Conservation (phyloP, 2,329 filamentous ascomycete genomes). For the Colletotrichum tanaceti region DNA sequence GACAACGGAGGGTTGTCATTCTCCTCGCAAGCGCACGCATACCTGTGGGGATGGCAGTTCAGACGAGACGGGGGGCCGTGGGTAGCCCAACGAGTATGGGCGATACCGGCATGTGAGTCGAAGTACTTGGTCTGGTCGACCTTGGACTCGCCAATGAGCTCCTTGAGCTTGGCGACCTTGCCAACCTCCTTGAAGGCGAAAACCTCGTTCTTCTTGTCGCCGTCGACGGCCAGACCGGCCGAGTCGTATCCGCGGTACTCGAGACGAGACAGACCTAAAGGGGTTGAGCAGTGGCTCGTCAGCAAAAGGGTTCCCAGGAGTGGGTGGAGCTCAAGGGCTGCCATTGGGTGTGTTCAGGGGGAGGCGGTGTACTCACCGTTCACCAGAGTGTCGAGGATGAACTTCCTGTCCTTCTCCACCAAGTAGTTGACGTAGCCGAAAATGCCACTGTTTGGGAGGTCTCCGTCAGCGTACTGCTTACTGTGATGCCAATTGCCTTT, state of each 20-base stretch:
- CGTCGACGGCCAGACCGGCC: conserved; percentile 93
- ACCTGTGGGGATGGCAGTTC: conserved; percentile 99
- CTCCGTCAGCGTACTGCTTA: conserved; percentile 42
- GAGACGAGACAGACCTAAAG: conserved; percentile 86
- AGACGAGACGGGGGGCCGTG: conserved; percentile 92
- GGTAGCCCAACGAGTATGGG: conserved; percentile 98
- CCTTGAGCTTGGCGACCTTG: conserved; percentile 96
- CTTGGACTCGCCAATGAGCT: conserved; percentile 86
- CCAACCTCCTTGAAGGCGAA: conserved; percentile 98
- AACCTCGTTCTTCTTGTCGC: conserved; percentile 98
- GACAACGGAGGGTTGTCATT: conserved; percentile 21
- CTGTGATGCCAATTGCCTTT: conserved; percentile 21
- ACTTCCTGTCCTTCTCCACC: conserved; percentile 98
- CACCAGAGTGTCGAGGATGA: conserved; percentile 94
- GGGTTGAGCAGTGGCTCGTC: conserved; percentile 43
- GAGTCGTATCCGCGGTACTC: conserved; percentile 99
- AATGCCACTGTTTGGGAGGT: conserved; percentile 74
- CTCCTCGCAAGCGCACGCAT: conserved; percentile 51
- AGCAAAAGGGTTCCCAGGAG: conserved; percentile 43
- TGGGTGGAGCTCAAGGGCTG: conserved; percentile 29
- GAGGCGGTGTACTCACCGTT: conserved; percentile 75
- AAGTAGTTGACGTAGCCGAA: conserved; percentile 99
- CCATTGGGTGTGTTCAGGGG: conserved; percentile 22
- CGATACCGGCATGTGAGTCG: conserved; percentile 97
- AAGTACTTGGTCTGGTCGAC: conserved; percentile 92